phyloP scores from a whole-genome alignment of 768 basidiomycete species.

The Phaffia tasmanica region DNA sequence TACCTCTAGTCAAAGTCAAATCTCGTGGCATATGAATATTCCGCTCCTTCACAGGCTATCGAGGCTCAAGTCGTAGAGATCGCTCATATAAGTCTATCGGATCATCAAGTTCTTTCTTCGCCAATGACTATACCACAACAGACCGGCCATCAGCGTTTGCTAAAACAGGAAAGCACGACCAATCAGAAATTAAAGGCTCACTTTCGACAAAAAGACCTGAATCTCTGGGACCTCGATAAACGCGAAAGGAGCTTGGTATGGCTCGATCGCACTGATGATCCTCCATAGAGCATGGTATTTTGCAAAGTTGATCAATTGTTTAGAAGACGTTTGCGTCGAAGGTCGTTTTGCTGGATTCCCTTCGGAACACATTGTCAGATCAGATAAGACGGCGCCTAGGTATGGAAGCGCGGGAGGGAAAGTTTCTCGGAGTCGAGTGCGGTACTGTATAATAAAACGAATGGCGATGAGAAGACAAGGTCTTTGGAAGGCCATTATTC shows the following conservation, averaged over 20 bases:
- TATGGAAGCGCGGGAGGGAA: slow-evolving; percentile 88
- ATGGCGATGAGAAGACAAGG: too few relatives aligned
- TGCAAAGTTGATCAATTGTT: slow-evolving; percentile 86
- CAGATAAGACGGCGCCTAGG: slow-evolving; percentile 60
- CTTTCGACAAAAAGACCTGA: slow-evolving; percentile 43
- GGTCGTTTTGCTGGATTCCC: slow-evolving; percentile 78
- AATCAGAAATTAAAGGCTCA: background rate
- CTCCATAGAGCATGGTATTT: slow-evolving; percentile 84
- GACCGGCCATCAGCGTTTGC: too few relatives aligned
- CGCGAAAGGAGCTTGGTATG: slow-evolving; percentile 67
- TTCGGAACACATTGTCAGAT: slow-evolving; percentile 88
- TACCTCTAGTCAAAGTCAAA: too few relatives aligned
- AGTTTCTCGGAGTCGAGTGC: slow-evolving; percentile 72
- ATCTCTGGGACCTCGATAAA: slow-evolving; percentile 82
- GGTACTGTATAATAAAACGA: slow-evolving; percentile 44
- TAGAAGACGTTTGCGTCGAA: slow-evolving; percentile 60
- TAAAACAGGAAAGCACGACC: too few relatives aligned
- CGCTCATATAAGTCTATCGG: too few relatives aligned
- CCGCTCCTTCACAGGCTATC: too few relatives aligned
- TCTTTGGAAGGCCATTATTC: too few relatives aligned
- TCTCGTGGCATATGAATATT: too few relatives aligned
- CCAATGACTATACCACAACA: too few relatives aligned
- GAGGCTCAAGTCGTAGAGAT: too few relatives aligned
- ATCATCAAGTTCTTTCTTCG: too few relatives aligned
- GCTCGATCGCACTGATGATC: slow-evolving; percentile 59